Evolutionary conservation across 169 alveolate species (phyloP).

Genomic region (Fabrea salina): DNA sequence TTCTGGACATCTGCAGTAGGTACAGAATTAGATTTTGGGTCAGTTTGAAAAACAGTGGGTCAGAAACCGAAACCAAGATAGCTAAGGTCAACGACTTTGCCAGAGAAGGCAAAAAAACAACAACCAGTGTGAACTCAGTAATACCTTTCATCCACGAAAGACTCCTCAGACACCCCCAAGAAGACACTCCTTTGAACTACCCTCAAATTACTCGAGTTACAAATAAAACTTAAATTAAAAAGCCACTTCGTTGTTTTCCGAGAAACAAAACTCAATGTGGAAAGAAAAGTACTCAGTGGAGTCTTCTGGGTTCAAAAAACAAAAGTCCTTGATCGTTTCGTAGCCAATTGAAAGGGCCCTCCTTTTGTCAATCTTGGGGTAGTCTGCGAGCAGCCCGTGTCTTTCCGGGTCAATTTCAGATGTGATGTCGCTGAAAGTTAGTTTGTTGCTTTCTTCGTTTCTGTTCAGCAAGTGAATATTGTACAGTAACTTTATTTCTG

Average conservation of each 20-base stretch:
- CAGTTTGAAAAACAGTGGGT: not conserved
- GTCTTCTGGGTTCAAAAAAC: constrained; percentile 5
- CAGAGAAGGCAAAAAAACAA: not conserved
- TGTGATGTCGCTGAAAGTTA: not conserved
- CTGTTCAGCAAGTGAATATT: not conserved
- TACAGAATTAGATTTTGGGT: constrained; percentile 19
- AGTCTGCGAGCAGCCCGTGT: not conserved
- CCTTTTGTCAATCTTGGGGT: not conserved
- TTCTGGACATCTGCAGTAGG: constrained; percentile 10
- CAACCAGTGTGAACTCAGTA: too few relatives aligned
- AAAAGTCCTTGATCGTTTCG: not conserved
- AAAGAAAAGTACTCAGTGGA: not conserved
- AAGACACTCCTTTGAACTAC: too few relatives aligned
- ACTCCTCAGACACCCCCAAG: too few relatives aligned
- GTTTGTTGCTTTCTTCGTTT: not conserved
- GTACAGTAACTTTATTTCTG: constrained; percentile 3
- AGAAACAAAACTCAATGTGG: constrained; percentile 16
- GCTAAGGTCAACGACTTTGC: not conserved
- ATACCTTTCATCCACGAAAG: too few relatives aligned
- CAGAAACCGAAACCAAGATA: not conserved
- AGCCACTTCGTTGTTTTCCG: too few relatives aligned
- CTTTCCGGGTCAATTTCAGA: not conserved
- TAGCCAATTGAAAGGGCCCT: not conserved
- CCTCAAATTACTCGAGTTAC: too few relatives aligned
- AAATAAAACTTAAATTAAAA: too few relatives aligned